A percentile compares a stretch with the other conserved stretches of the same genome.
phyloP scores from a whole-genome alignment of 306 rosid genomes.

The Leucaena leucocephala region DNA sequence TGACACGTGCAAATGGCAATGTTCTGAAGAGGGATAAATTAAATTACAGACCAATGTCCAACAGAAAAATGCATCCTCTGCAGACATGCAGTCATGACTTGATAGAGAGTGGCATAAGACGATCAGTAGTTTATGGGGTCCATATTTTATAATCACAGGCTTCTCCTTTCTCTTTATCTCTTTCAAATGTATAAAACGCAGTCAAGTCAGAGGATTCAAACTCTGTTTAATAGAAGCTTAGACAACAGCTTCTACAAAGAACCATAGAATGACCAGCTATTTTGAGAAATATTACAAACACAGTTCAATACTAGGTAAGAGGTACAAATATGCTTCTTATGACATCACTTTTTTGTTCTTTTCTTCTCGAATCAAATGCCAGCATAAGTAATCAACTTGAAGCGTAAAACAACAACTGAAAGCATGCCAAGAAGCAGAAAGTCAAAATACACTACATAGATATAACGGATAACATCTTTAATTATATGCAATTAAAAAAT shows the following conservation, averaged over 20 bases:
- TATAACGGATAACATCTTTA: constrained; percentile 12
- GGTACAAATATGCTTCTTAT: not conserved
- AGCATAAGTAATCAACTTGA: not conserved
- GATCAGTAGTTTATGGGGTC: no score
- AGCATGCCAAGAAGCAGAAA: constrained; percentile 16
- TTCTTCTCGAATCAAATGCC: not conserved
- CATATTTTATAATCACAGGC: no score
- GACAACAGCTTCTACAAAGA: constrained; percentile 20
- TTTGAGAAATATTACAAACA: not conserved
- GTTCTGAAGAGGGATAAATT: constrained; percentile 16
- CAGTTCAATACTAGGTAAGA: not conserved
- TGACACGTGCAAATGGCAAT: not conserved
- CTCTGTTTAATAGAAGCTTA: no score
- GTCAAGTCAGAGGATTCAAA: no score
- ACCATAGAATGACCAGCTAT: not conserved
- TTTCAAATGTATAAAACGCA: no score
- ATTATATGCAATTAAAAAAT: not conserved
- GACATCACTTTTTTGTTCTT: not conserved
- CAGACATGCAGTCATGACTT: no score
- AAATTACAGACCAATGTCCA: not conserved
- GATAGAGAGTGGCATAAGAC: no score
- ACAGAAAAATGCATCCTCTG: no score
- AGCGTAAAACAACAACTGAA: not conserved
- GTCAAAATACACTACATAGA: not conserved
- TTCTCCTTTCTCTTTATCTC: no score